Base-by-base conservation (phyloP, 345 rosid species). In the Eucalyptus tenuipes region DNA sequence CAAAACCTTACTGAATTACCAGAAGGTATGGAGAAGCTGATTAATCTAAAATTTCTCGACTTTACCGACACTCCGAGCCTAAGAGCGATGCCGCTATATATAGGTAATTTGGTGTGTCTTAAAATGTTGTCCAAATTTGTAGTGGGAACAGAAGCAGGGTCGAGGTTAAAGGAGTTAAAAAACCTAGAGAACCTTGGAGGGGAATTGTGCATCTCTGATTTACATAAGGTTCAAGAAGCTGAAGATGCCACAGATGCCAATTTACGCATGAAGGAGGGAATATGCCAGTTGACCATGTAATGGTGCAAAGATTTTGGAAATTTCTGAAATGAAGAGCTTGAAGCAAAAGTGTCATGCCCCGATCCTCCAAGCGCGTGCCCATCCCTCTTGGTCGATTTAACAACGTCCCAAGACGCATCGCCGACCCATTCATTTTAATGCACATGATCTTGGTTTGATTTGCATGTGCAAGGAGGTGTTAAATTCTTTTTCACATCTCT, bases 141-240 rank as follows among this genome's bases (percentile, higher is more conserved):
- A 1, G 29, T 55, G 61, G 29, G 61, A 55, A 55, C 1, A 1
- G 2, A 22, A 55, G 5, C 9, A 22, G 5, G 29, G 27, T 55
- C 5, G 27, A 8, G 61, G 12, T 55, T 55, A 29, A 55, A 55
- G 29, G 29, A 55, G 61, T 55, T 55, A 20, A 55, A 55, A 55
- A 55, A 55, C 13, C 13, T 55, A 22, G 3, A 22, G 29, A 24
- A 22, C 3, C 0, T 55, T 55, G 0, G 1, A 24, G 29, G 12
- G 12, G 13, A 55, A 55, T 9, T 55, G 61, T 55, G 61, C 61
- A 22, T 53, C 9, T 53, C 2, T 55, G 1, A 55, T 55, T 55
- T 55, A 29, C 61, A 55, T 55, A 55, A 20, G 61, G 61, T 55
- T 55, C 27, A 22, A 55, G 61, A 55, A 55, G 29, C 3, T 4